phyloP scores from a whole-genome alignment of 495 filamentous ascomycete species.

The Aspergillus bridgeri region DNA sequence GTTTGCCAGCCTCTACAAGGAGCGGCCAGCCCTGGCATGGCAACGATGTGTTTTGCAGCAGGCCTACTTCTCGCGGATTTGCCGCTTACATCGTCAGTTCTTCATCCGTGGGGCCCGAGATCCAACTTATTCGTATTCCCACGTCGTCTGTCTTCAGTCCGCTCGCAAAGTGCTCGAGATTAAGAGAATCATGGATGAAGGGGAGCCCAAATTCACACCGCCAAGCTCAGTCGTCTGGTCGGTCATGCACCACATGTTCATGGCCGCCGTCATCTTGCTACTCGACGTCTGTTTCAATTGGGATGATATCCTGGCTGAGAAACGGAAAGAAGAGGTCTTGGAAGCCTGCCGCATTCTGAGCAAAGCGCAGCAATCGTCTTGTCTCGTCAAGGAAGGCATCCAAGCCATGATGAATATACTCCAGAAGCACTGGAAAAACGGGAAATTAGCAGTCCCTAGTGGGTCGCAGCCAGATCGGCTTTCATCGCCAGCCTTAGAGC shows the following conservation, averaged over 20 bases:
- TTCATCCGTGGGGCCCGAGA: conserved; percentile 40
- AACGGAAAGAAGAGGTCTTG: conserved; percentile 38
- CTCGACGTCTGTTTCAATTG: conserved; percentile 46
- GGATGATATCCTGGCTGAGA: conserved; percentile 40
- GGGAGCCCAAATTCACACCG: conserved; percentile 24
- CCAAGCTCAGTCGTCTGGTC: conserved; percentile 33
- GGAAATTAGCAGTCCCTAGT: conserved; percentile 5
- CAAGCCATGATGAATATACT: conserved; percentile 37
- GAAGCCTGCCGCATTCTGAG: conserved; percentile 44
- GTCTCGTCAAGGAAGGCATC: conserved; percentile 30
- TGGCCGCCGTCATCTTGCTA: conserved; percentile 44
- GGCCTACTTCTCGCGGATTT: conserved; percentile 40
- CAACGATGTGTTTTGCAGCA: conserved; percentile 39
- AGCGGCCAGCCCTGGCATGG: conserved; percentile 37
- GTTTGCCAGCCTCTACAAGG: conserved; percentile 31
- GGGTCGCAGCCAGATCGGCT: not conserved
- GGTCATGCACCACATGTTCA: conserved; percentile 45
- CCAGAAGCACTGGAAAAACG: conserved; percentile 29
- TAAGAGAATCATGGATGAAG: conserved; percentile 39
- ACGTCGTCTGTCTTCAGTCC: conserved; percentile 39
- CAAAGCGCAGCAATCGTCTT: conserved; percentile 32
- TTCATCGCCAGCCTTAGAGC: not conserved
- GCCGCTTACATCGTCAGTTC: conserved; percentile 42
- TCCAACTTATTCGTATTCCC: conserved; percentile 42
- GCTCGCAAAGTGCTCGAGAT: conserved; percentile 42